Base-by-base conservation (phyloP, 768 basidiomycete species). In the Tricholoma furcatifolium region DNA sequence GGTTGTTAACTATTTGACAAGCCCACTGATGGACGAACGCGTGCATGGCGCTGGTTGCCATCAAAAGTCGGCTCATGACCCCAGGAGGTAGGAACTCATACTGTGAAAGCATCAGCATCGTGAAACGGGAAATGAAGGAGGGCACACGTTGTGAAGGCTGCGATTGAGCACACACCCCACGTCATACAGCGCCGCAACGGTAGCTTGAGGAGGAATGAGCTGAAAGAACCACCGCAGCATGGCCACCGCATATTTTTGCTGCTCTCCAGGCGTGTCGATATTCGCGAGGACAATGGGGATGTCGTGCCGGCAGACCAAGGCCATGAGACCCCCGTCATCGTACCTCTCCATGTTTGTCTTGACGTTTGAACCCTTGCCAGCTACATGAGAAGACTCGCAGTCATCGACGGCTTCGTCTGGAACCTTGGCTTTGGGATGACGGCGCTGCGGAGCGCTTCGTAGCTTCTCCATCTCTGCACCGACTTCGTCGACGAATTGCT, bases 181-280 rank as follows among this genome's bases (percentile, higher is more conserved):
- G 47, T 78, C 67, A 34, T 73, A 74, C 0, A 70, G 45, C 6
- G 61, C 58, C 0, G 56, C 44, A 4, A 71, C 56, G 1, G 65
- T 72, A 1, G 67, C 63, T 0, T 55, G 1, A 0, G 51, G 18
- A 0, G 74, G 76, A 3, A 76, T 46, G 0, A 64, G 44, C 0
- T 47, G 48, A 40, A 64, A 67, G 1, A 75, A 51, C 21, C 67
- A 52, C 36, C 67, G 50, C 5, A 77, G 54, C 0, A 75, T 59
- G 0, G 71, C 60, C 3, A 76, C 57, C 18, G 65, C 62, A 54
- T 70, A 76, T 18, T 73, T 67, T 47, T 75, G 70, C 53, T 73
- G 59, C 51, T 75, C 68, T 4, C 75, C 70, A 6, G 72, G 64
- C 1, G 69, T 62, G 50, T 71, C 67, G 15, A 78, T 73, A 45